A percentile compares a stretch with the other conserved stretches of the same genome.
phyloP scores from a whole-genome alignment of 805 yeast genomes.

The Pichia scutulata region DNA sequence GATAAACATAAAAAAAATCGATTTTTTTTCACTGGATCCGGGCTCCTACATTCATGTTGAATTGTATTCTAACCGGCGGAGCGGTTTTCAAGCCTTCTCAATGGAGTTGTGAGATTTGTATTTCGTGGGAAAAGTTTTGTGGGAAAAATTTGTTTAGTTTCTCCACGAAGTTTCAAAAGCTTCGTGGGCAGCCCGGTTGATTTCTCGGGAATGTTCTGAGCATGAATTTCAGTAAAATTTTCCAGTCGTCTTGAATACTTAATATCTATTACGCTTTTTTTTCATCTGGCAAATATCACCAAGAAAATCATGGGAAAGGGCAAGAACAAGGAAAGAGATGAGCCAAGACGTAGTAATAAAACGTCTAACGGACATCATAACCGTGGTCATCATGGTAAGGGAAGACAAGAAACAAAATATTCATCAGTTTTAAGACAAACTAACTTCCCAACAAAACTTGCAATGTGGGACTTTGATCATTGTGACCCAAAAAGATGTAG shows the following conservation, averaged over 20 bases:
- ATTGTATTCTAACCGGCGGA: neutral
- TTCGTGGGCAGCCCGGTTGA: neutral
- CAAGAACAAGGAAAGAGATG: slow-evolving; percentile 38
- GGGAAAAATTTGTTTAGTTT: no score
- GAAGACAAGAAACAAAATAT: slow-evolving; percentile 24
- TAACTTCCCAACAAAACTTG: slow-evolving; percentile 74
- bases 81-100: neutral
- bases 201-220: no score
- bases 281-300: neutral
- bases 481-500: slow-evolving; percentile 98
- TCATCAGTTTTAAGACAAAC: slow-evolving; percentile 13
- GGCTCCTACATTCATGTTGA: neutral
- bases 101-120: neutral
- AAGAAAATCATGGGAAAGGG: slow-evolving; percentile 42
- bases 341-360: slow-evolving; percentile 22
- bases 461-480: slow-evolving; percentile 99
- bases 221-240: neutral
- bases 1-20: neutral
- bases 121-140: neutral
- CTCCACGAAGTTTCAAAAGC: no score
- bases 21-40: neutral
- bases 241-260: neutral
- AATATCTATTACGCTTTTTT: neutral
- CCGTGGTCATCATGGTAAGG: slow-evolving; percentile 41
- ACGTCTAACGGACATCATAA: slow-evolving; percentile 53